Conservation (phyloP, 208 protist genomes). For the Trypanosoma vivax region DNA sequence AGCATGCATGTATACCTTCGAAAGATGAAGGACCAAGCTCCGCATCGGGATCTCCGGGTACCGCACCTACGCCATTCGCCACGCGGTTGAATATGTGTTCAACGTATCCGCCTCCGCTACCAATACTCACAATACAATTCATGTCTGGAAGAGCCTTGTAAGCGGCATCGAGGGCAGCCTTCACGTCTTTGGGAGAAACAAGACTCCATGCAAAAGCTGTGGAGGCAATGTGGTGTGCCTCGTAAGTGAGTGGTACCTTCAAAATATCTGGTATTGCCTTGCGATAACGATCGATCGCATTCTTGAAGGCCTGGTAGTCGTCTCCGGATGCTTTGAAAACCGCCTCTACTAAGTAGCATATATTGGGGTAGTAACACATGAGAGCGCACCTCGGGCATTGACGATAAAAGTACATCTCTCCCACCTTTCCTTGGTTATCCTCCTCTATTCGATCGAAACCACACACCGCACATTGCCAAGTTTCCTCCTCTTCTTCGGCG, state of each 20-base stretch:
- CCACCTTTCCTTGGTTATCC: slow-evolving; percentile 39
- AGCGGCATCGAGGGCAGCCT: slow-evolving; percentile 61
- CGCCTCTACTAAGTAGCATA: slow-evolving; percentile 73
- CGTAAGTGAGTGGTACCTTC: slow-evolving; percentile 76
- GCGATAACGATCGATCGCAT: slow-evolving; percentile 65
- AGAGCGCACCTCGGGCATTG: slow-evolving; percentile 68
- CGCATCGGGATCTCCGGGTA: slow-evolving; percentile 16
- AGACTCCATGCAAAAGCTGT: slow-evolving; percentile 83
- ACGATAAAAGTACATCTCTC: slow-evolving; percentile 64
- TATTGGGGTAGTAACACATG: slow-evolving; percentile 77
- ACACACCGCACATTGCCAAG: slow-evolving; percentile 77
- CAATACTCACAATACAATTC: slow-evolving; percentile 60
- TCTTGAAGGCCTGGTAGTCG: slow-evolving; percentile 86
- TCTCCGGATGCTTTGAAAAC: slow-evolving; percentile 54
- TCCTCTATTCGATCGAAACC: slow-evolving; percentile 60
- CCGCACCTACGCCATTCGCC: slow-evolving; percentile 44
- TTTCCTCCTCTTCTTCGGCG: slow-evolving; percentile 27
- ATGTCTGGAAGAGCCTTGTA: slow-evolving; percentile 45
- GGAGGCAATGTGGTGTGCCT: slow-evolving; percentile 76
- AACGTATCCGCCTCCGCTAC: slow-evolving; percentile 78
- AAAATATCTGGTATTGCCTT: slow-evolving; percentile 55
- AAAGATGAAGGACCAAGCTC: slow-evolving; percentile 36
- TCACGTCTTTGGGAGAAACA: slow-evolving; percentile 54
- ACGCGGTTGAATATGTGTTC: slow-evolving; percentile 88
- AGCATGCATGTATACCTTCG: slow-evolving; percentile 51